Conservation (phyloP, 768 basidiomycete genomes). For the Gymnopilus dilepis region DNA sequence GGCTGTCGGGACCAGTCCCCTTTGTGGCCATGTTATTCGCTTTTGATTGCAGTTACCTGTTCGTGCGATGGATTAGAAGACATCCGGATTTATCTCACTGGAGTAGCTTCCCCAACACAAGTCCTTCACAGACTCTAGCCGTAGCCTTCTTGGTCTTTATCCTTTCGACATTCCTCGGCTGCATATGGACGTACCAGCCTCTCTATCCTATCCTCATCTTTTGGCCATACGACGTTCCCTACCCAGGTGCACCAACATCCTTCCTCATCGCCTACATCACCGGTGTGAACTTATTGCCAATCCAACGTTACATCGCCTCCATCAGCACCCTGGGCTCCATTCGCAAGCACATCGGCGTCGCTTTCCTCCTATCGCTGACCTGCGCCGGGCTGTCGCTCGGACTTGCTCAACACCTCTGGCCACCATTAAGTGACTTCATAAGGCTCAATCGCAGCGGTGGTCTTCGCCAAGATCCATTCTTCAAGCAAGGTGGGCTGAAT, state of each 20-base stretch:
- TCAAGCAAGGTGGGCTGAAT: neutral
- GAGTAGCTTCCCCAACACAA: too few species aligned
- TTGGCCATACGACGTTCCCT: conserved; percentile 18
- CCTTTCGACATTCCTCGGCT: conserved; percentile 13
- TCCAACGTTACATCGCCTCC: neutral
- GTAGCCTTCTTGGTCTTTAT: conserved; percentile 16
- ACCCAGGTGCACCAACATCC: conserved; percentile 20
- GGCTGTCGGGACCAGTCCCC: neutral
- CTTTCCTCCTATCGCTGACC: neutral
- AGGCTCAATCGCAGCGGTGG: neutral
- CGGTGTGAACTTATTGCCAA: conserved; percentile 10
- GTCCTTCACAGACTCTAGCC: neutral
- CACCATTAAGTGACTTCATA: neutral
- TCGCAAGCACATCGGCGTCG: neutral
- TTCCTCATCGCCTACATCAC: conserved; percentile 23
- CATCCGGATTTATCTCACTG: too few species aligned
- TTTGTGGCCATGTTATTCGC: neutral
- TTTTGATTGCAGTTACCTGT: conserved; percentile 17
- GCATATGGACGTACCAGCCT: conserved; percentile 3
- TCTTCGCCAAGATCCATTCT: neutral
- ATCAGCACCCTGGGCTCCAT: too few species aligned
- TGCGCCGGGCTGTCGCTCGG: neutral
- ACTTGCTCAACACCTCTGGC: neutral
- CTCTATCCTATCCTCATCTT: neutral
- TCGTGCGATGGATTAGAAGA: conserved; percentile 6